These are phyloP conservation scores for Sungouiozyma ichnusensis DNA, from an alignment of 805 yeast species.

Conservation along the genomic window DNA sequence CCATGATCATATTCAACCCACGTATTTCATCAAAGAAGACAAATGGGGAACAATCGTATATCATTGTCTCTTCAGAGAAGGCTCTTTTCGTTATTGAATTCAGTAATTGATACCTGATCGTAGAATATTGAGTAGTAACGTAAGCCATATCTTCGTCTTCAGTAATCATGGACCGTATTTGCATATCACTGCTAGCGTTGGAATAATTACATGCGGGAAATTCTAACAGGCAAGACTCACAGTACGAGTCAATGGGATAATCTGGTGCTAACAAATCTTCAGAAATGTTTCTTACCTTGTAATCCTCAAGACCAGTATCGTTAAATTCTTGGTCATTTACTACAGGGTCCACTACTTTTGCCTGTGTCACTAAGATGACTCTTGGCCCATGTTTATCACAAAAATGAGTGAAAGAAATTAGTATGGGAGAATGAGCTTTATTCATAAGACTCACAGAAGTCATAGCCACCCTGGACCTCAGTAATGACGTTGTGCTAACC, in stretches of 20 bases:
- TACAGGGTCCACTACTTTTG: background rate
- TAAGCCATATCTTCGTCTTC: slow-evolving; percentile 22
- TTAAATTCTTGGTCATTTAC: background rate
- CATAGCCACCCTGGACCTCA: too few relatives aligned
- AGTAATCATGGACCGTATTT: slow-evolving; percentile 28
- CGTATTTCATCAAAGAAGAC: slow-evolving; percentile 51
- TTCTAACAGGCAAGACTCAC: slow-evolving; percentile 49
- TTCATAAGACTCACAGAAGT: too few relatives aligned
- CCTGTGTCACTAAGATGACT: slow-evolving; percentile 54
- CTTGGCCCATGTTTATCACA: slow-evolving; percentile 74
- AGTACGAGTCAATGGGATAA: slow-evolving; percentile 38
- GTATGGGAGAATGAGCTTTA: slow-evolving; percentile 9
- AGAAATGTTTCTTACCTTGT: slow-evolving; percentile 12
- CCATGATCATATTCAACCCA: slow-evolving; percentile 50
- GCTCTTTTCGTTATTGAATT: slow-evolving; percentile 53
- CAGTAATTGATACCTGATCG: slow-evolving; percentile 41
- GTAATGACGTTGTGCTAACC: too few relatives aligned
- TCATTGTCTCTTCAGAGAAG: slow-evolving; percentile 55
- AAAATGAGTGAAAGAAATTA: slow-evolving; percentile 51
- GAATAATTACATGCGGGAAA: slow-evolving; percentile 42
- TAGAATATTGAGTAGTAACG: slow-evolving; percentile 53
- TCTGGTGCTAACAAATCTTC: slow-evolving; percentile 29
- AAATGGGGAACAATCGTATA: slow-evolving; percentile 49
- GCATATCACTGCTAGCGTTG: slow-evolving; percentile 4
- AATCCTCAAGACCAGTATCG: slow-evolving; percentile 9